These are phyloP conservation scores for Incumbomyces delicatus DNA, from an alignment of 2,329 filamentous ascomycete species.

Conservation along the genomic window DNA sequence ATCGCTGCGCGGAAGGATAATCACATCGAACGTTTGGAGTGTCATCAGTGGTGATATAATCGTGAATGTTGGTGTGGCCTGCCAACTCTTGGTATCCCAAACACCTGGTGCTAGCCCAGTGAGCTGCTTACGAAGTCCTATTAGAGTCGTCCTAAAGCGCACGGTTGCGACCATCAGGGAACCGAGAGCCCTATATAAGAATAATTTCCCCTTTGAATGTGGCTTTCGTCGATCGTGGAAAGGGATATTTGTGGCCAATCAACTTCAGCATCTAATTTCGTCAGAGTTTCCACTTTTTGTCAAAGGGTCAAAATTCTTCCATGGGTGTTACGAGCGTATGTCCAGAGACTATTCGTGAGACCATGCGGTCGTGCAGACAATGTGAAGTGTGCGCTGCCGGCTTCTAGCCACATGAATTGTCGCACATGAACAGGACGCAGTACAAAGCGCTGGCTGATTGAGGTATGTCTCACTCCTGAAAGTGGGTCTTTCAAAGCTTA, in stretches of 20 bases:
- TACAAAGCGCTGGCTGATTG: background rate
- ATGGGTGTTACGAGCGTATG: too few species aligned
- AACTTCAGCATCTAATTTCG: too few species aligned
- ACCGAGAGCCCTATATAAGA: too few species aligned
- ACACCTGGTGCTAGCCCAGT: slow-evolving; percentile 21
- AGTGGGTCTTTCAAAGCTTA: too few species aligned
- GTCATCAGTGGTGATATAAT: slow-evolving; percentile 22
- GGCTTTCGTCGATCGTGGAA: too few species aligned
- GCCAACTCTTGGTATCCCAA: slow-evolving; percentile 23
- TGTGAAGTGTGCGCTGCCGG: too few species aligned
- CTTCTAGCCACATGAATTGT: too few species aligned
- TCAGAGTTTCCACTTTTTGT: too few species aligned
- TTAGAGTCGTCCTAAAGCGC: slow-evolving; percentile 26
- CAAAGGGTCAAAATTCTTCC: too few species aligned
- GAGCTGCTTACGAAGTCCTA: slow-evolving; percentile 23
- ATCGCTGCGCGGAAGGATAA: slow-evolving; percentile 24
- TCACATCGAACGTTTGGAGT: slow-evolving; percentile 22
- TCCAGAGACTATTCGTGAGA: too few species aligned
- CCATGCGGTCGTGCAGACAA: too few species aligned
- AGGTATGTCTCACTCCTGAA: background rate
- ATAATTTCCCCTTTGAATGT: slow-evolving; percentile 24
- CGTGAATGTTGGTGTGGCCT: slow-evolving; percentile 25
- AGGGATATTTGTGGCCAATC: too few species aligned
- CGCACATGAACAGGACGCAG: background rate
- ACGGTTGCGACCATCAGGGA: slow-evolving; percentile 27